Evolutionary conservation across 352 stramenopile genomes (phyloP).

Genomic region (Blastocystis sp.): DNA sequence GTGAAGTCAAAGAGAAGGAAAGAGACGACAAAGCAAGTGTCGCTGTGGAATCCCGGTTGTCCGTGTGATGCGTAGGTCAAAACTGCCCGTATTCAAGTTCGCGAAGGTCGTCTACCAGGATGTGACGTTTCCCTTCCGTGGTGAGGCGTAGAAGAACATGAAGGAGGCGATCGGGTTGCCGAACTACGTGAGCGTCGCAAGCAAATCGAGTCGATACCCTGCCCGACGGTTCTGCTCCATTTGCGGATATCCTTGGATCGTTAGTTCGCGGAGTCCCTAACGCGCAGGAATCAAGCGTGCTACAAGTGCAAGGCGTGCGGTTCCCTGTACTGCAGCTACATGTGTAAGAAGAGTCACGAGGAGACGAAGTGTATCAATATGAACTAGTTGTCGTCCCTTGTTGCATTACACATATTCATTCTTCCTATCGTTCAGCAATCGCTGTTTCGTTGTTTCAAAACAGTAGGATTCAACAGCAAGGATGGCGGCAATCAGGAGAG

Average conservation of each 20-base stretch:
- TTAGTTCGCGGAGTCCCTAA: neutral
- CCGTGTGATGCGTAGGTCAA: neutral
- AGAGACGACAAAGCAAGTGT: neutral
- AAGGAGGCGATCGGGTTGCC: constrained; percentile 12
- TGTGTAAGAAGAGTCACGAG: constrained; percentile 37
- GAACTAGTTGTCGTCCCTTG: too few species aligned
- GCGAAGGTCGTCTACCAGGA: constrained; percentile 34
- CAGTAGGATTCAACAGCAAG: too few species aligned
- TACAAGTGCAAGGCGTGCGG: constrained; percentile 2
- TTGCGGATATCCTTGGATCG: constrained; percentile 40
- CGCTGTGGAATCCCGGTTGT: neutral
- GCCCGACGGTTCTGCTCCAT: constrained; percentile 9
- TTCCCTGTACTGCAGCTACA: constrained; percentile 8
- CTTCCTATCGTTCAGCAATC: too few species aligned
- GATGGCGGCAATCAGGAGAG: neutral
- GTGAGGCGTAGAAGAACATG: neutral
- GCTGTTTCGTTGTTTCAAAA: too few species aligned
- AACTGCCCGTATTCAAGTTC: constrained; percentile 22
- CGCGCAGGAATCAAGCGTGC: neutral
- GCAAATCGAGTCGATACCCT: constrained; percentile 14
- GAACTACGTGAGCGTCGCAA: constrained; percentile 3
- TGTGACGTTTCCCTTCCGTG: neutral
- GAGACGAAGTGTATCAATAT: constrained; percentile 53
- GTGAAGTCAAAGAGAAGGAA: constrained; percentile 9
- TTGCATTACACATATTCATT: too few species aligned